Evolutionary conservation across 768 basidiomycete genomes (phyloP), one percentile per base, ranked within the genome.

Genomic region (Lactifluus echinatus): DNA sequence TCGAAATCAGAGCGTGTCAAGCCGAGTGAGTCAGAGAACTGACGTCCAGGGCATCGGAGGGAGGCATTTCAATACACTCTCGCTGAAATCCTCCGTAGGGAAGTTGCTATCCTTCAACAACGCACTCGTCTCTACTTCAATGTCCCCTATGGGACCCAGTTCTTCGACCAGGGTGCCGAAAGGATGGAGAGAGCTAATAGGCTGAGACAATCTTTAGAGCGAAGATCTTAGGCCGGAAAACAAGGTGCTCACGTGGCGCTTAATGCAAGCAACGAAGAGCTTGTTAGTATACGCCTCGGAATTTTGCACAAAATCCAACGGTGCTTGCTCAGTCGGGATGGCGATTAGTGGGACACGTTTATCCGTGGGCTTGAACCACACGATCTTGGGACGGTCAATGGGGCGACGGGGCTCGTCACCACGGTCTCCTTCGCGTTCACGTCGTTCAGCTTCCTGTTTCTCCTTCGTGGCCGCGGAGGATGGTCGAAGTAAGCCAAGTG

Each of bases 351-450:
- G 96, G 1, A 99, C 96, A 56, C 96, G 89, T 72, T 99, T 99
- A 76, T 97, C 94, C 26, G 95, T 97, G 4, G 96, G 96, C 74
- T 97, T 95, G 80, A 99, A 98, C 96, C 96, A 99, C 45, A 99
- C 94, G 63, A 99, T 99, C 79, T 97, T 98, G 61, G 95, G 95
- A 39, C 94, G 85, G 69, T 93, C 91, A 43, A 87, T 83, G 1
- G 84, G 83, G 44, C 87, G 85, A 65, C 86, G 79, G 28, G 87
- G 87, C 67, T 92, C 89, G 57, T 90, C 88, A 42, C 83, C 87
- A 60, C 84, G 84, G 67, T 94, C 93, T 45, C 95, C 96, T 69
- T 96, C 96, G 50, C 96, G 87, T 72, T 98, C 96, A 55, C 93
- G 85, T 36, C 96, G 83, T 70, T 99, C 96, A 26, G 95, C 92